Evolutionary conservation across 2,329 filamentous ascomycete genomes (phyloP).

Genomic region (Trichoderma sp.): DNA sequence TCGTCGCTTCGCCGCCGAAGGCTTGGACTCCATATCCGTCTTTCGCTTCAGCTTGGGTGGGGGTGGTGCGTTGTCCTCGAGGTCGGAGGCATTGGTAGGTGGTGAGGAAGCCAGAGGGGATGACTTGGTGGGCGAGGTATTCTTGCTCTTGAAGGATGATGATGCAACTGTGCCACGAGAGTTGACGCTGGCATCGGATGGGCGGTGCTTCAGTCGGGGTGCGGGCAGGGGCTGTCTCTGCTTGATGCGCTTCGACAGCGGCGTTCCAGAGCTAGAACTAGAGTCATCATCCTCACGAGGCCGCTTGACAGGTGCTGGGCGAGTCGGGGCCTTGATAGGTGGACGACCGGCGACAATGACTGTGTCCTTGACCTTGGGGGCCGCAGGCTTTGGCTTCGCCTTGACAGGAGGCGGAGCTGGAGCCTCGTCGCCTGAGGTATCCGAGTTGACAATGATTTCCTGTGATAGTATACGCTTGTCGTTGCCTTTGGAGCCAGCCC

Average conservation of each 20-base stretch:
- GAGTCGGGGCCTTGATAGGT: conserved; percentile 33
- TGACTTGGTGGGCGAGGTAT: conserved; percentile 60
- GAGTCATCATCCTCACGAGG: conserved; percentile 52
- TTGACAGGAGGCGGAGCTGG: conserved; percentile 32
- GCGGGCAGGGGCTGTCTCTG: conserved; percentile 41
- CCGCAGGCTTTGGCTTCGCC: conserved; percentile 31
- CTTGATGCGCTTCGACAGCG: conserved; percentile 58
- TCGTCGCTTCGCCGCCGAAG: conserved; percentile 31
- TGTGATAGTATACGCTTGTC: conserved; percentile 52
- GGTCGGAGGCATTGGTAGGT: conserved; percentile 63
- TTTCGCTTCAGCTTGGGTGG: conserved; percentile 50
- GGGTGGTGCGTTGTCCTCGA: conserved; percentile 46
- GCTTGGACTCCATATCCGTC: conserved; percentile 30
- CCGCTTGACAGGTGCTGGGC: conserved; percentile 47
- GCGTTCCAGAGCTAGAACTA: conserved; percentile 59
- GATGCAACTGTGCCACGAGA: conserved; percentile 34
- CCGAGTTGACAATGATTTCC: conserved; percentile 56
- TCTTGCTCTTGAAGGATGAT: conserved; percentile 49
- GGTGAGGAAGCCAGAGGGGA: conserved; percentile 65
- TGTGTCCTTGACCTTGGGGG: conserved; percentile 34
- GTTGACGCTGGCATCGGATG: conserved; percentile 49
- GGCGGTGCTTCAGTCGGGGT: conserved; percentile 42
- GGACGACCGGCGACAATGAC: conserved; percentile 36
- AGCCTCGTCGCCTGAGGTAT: conserved; percentile 52
- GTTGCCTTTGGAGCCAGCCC: conserved; percentile 36